phyloP scores from a whole-genome alignment of 2,329 filamentous ascomycete genomes.

The Penicillium polonicum region DNA sequence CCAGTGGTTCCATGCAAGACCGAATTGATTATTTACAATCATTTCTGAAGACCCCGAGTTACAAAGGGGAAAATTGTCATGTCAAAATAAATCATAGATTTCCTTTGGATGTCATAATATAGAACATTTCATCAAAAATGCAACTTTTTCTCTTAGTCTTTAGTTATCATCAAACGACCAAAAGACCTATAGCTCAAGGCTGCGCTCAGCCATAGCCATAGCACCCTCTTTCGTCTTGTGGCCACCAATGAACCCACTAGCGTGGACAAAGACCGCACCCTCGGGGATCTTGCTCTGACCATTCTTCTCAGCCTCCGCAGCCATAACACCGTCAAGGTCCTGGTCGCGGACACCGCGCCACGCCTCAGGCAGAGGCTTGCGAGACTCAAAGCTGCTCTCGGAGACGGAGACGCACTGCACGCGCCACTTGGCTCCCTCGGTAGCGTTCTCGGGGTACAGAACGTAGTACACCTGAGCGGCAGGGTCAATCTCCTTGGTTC shows the following conservation, averaged over 20 bases:
- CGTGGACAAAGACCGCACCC: slow-evolving; percentile 87
- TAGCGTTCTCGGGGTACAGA: slow-evolving; percentile 80
- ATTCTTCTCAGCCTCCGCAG: slow-evolving; percentile 38
- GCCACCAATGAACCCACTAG: slow-evolving; percentile 92
- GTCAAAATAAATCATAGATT: slow-evolving; percentile 1
- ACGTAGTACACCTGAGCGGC: slow-evolving; percentile 74
- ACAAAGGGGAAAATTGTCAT: neutral
- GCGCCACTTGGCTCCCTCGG: slow-evolving; percentile 79
- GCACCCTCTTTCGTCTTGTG: slow-evolving; percentile 89
- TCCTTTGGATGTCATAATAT: slow-evolving; percentile 2
- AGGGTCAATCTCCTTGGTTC: slow-evolving; percentile 37
- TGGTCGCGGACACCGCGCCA: slow-evolving; percentile 92
- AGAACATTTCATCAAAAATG: neutral
- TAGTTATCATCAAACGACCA: neutral
- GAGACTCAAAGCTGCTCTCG: slow-evolving; percentile 84
- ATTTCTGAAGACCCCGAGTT: neutral
- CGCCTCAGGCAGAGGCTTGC: slow-evolving; percentile 83
- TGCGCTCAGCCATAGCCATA: slow-evolving; percentile 69
- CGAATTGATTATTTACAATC: neutral
- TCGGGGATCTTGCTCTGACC: slow-evolving; percentile 41
- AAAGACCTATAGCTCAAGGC: slow-evolving; percentile 30
- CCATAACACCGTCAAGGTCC: slow-evolving; percentile 65
- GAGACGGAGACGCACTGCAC: slow-evolving; percentile 86
- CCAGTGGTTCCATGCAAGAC: neutral
- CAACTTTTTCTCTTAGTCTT: slow-evolving; percentile 5